Evolutionary conservation across 352 stramenopile species (phyloP).

Genomic region (Globisporangium rhizosaccharum): DNA sequence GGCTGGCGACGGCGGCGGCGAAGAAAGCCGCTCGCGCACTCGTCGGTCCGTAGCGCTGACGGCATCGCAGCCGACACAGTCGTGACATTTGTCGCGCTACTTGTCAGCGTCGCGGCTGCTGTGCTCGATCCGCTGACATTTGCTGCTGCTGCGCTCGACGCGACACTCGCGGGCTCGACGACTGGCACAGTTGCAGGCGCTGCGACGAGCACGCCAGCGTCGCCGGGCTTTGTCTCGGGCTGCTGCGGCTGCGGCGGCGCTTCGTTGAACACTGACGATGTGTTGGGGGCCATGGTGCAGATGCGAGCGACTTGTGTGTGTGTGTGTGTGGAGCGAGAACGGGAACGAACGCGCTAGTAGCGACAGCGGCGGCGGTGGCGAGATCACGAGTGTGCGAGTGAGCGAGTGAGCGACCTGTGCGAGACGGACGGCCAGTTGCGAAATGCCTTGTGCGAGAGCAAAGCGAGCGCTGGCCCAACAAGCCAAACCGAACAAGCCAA

Average conservation of each 20-base stretch:
- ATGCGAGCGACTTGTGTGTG: too few relatives aligned
- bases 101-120: slow-evolving; percentile 2
- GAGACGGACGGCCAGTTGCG: slow-evolving; percentile 13
- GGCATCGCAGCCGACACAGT: slow-evolving; percentile 2
- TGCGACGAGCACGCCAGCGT: slow-evolving; percentile 26
- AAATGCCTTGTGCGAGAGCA: slow-evolving; percentile 6
- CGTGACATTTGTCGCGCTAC: not conserved
- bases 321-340: not conserved
- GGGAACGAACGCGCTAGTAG: not conserved
- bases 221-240: slow-evolving; percentile 17
- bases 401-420: slow-evolving; percentile 1
- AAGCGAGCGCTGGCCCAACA: too few relatives aligned
- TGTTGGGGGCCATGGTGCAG: slow-evolving; percentile 43
- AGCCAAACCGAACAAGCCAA: too few relatives aligned
- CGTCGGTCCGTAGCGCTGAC: slow-evolving; percentile 12
- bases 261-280: slow-evolving; percentile 58
- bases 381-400: not conserved
- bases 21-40: slow-evolving; percentile 12
- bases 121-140: slow-evolving; percentile 12
- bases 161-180: slow-evolving; percentile 18
- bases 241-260: slow-evolving; percentile 22
- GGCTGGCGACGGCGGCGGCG: not conserved
- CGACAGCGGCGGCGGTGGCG: not conserved
- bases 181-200: slow-evolving; percentile 25
- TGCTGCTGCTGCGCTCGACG: slow-evolving; percentile 17